A percentile compares a stretch with the other conserved stretches of the same genome.
phyloP scores from a whole-genome alignment of 2,329 filamentous ascomycete species.

The Hymenoscyphus occultus region DNA sequence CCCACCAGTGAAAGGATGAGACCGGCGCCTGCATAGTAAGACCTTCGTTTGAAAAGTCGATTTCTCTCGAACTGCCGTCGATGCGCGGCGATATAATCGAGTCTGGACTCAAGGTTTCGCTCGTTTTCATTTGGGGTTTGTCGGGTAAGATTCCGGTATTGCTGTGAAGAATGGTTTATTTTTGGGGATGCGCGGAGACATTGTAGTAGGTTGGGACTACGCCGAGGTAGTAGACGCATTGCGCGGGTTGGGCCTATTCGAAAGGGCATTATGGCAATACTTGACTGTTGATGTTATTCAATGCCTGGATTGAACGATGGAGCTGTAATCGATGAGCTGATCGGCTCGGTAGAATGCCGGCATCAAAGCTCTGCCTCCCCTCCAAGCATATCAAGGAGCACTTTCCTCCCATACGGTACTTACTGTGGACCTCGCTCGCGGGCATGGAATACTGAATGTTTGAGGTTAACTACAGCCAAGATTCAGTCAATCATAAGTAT shows the following conservation, averaged over 20 bases:
- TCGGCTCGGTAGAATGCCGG: background rate
- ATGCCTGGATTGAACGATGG: background rate
- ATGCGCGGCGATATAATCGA: constrained; percentile 22
- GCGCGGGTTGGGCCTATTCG: constrained; percentile 18
- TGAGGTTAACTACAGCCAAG: too few relatives aligned
- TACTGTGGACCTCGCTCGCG: too few relatives aligned
- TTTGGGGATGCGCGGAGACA: constrained; percentile 9
- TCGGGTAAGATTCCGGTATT: constrained; percentile 13
- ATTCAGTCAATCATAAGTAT: too few relatives aligned
- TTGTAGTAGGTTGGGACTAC: constrained; percentile 9
- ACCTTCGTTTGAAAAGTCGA: constrained; percentile 34
- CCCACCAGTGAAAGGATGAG: constrained; percentile 32
- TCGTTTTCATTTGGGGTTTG: constrained; percentile 3
- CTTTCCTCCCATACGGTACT: too few relatives aligned
- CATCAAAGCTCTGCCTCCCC: background rate
- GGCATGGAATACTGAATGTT: too few relatives aligned
- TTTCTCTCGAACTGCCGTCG: constrained; percentile 27
- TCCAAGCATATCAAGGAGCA: too few relatives aligned
- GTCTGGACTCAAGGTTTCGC: too few relatives aligned
- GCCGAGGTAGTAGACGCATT: constrained; percentile 13
- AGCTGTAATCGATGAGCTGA: background rate
- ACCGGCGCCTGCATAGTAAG: constrained; percentile 31
- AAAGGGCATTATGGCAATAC: constrained; percentile 26
- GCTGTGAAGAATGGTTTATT: constrained; percentile 13
- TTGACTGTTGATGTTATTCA: constrained; percentile 3